Evolutionary conservation across 2,329 filamentous ascomycete genomes (phyloP), one percentile per base, ranked within the genome.

Genomic region (Aspergillus calidoustus): DNA sequence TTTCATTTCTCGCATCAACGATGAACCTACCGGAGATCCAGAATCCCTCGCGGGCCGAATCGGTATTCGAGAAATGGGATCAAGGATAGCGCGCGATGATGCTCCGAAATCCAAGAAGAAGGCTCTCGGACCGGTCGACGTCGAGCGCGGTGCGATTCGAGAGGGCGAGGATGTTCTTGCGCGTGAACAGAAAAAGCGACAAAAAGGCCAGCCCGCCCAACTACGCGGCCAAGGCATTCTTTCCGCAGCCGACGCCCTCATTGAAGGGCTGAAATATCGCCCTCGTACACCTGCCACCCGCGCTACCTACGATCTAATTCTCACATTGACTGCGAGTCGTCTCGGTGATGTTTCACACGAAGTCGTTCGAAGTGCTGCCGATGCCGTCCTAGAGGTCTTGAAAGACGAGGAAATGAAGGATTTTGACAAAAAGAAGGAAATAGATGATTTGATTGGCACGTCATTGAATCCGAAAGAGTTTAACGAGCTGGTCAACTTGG

Each of bases 331-430:
- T 54, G 92, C 93, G 55, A 90, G 87, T 70, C 91, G 91, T 69
- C 86, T 99, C 47, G 95, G 96, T 60, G 95, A 99, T 76, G 94
- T 98, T 15, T 89, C 94, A 1, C 91, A 96, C 66, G 92, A 96
- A 72, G 89, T 96, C 57, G 92, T 96, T 49, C 87, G 92, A 69
- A 99, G 95, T 77, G 96, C 95, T 17, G 94, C 95, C 15, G 95
- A 99, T 76, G 93, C 91, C 3, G 89, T 93, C 3, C 77, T 99
- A 57, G 95, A 99, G 75, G 92, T 90, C 65, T 82, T 99, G 49
- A 99, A 99, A 78, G 93, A 98, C 69, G 93, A 97, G 65, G 91
- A 93, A 65, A 83, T 97, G 81, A 98, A 98, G 77, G 95, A 99
- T 75, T 91, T 96, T 63, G 95, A 99, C 76, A 97, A 96, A 83